Base-by-base conservation (phyloP, 139 green algal genomes). In the Microglena sp. region DNA sequence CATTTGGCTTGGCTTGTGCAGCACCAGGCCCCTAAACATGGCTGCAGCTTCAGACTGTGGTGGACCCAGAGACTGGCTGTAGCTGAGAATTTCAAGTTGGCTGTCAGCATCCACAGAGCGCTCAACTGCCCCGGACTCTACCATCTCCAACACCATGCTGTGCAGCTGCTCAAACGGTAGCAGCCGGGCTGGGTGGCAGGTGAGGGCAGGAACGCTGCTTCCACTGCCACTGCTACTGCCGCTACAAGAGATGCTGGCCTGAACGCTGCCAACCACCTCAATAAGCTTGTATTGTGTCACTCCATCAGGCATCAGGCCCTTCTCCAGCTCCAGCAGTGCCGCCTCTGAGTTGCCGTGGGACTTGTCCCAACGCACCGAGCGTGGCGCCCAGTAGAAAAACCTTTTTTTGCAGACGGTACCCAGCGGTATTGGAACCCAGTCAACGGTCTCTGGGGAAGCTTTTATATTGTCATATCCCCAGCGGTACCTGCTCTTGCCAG, bases 361-460 rank as follows among this genome's bases (percentile, higher is more conserved):
- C 57, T 75, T 75, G 63, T 79, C 72, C 67, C 67, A 79, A 2
- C 67, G 62, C 24, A 79, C 50, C 1, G 46, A 72, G 1, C 33
- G n/a, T 0, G 72, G 66, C 55, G 22, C 28, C 44, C 36, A 67
- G 15, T 11, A 11, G 11, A 24, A 24, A 18, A 50, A 50, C 40
- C 18, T 18, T 18, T 50, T 11, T 50, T 11, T 11, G 11, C 15
- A 18, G 15, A 24, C 15, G 40, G 40, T 18, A 50, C 40, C 40
- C 18, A 18, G 40, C 15, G 18, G 40, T 18, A 24, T 18, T 18
- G 40, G 40, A 18, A 18, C 11, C 15, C 40, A 24, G 40, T n/a
- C n/a, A n/a, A n/a, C n/a, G 40, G 18, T 50, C 15, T 18, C 18
- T 11, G 40, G 15, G 40, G 15, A 50, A 18, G 40, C 40, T 50